Conservation (phyloP, 345 rosid genomes). For the Chamaenerion angustifolium region DNA sequence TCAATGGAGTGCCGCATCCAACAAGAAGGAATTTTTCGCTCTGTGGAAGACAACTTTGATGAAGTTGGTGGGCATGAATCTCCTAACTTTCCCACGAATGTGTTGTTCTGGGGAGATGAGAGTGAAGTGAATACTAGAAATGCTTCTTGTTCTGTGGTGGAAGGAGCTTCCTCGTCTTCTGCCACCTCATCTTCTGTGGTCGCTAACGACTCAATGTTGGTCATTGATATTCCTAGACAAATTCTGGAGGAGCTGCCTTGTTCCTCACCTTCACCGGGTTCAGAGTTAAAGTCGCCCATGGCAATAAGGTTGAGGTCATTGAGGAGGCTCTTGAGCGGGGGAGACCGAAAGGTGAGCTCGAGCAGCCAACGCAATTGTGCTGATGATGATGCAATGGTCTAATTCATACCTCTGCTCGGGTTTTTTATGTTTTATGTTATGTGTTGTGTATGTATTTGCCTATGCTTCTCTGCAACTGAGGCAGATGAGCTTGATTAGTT, state of each 20-base stretch:
- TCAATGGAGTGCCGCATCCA: not conserved
- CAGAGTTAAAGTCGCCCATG: constrained; percentile 51
- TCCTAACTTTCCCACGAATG: constrained; percentile 29
- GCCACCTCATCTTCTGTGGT: constrained; percentile 1
- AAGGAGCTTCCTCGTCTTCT: constrained; percentile 13
- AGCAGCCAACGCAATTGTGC: constrained; percentile 9
- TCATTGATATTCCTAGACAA: constrained; percentile 36
- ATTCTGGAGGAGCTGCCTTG: constrained; percentile 19
- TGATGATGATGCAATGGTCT: constrained; percentile 26
- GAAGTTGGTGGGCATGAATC: too few species aligned
- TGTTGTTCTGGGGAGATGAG: constrained; percentile 68
- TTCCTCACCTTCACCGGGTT: constrained; percentile 1
- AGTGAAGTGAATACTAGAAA: constrained; percentile 42
- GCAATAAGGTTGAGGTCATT: constrained; percentile 58
- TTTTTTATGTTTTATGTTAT: too few species aligned
- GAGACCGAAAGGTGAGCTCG: constrained; percentile 32
- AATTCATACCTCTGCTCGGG: too few species aligned
- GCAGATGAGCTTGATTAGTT: too few species aligned
- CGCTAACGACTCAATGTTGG: constrained; percentile 9
- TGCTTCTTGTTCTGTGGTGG: constrained; percentile 25
- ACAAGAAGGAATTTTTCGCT: not conserved
- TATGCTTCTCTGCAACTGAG: too few species aligned
- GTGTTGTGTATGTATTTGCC: too few species aligned
- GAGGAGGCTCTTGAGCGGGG: constrained; percentile 68
- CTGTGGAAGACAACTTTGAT: constrained; percentile 1